Evolutionary conservation across 106 monocot genomes (phyloP).

Genomic region (Hemerocallis citrina): DNA sequence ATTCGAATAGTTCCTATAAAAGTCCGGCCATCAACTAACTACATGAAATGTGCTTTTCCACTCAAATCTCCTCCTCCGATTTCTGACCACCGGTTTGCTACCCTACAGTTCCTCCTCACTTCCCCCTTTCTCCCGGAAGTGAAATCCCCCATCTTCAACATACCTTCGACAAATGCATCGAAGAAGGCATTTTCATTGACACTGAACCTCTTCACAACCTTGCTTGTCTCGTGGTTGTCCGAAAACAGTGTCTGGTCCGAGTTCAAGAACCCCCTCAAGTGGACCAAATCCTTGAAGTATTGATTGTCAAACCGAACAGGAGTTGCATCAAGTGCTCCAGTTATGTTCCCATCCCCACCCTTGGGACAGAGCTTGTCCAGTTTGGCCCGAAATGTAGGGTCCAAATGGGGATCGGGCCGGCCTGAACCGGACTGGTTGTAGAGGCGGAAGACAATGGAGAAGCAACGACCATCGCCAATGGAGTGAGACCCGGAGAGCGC

Average conservation of each 20-base stretch:
- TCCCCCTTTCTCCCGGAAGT: constrained; percentile 31
- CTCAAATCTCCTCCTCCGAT: no score
- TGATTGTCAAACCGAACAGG: constrained; percentile 56
- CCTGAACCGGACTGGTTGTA: constrained; percentile 72
- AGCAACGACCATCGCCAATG: constrained; percentile 70
- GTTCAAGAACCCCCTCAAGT: constrained; percentile 49
- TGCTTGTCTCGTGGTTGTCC: constrained; percentile 18
- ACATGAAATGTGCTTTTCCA: no score
- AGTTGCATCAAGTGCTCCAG: constrained; percentile 48
- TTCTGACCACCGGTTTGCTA: no score
- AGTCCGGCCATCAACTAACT: no score
- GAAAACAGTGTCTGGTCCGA: constrained; percentile 66
- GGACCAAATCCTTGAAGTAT: constrained; percentile 70
- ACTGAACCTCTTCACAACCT: constrained; percentile 29
- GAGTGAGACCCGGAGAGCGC: constrained; percentile 78
- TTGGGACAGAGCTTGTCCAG: constrained; percentile 36
- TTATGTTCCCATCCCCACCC: constrained; percentile 32
- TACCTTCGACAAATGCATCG: constrained; percentile 50
- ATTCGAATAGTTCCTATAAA: no score
- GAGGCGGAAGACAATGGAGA: constrained; percentile 70
- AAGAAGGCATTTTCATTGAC: constrained; percentile 43
- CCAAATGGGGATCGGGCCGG: constrained; percentile 46
- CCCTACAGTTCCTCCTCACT: constrained; percentile 58
- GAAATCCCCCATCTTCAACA: constrained; percentile 72
- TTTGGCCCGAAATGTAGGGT: constrained; percentile 18